These are phyloP conservation scores for Neopestalotiopsis clavispora DNA, from an alignment of 2,329 filamentous ascomycete species.

Conservation along the genomic window DNA sequence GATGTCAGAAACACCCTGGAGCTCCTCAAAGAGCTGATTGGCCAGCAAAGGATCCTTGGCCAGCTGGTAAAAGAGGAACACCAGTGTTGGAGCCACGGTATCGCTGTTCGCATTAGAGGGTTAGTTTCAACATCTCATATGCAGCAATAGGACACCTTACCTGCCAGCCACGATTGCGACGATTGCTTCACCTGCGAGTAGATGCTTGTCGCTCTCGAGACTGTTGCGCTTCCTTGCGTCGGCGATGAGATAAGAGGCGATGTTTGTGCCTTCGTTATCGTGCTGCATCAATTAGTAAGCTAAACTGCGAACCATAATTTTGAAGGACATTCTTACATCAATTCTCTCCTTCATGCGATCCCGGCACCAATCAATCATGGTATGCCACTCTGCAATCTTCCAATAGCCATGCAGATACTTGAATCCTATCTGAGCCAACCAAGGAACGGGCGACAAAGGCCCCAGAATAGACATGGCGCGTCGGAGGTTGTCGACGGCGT, in stretches of 20 bases:
- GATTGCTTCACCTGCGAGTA: not conserved
- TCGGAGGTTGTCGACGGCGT: slow-evolving; percentile 7
- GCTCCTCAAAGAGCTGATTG: slow-evolving; percentile 1
- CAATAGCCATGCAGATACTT: slow-evolving; percentile 13
- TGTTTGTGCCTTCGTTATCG: not conserved
- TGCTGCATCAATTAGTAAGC: not conserved
- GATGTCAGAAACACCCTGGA: not conserved
- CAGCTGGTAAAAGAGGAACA: not conserved
- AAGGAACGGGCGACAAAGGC: slow-evolving; percentile 21
- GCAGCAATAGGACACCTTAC: not conserved
- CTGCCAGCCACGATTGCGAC: not conserved
- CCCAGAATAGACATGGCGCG: slow-evolving; percentile 18
- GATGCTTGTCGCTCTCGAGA: not conserved
- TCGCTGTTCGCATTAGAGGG: not conserved
- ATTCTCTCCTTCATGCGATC: slow-evolving; percentile 3
- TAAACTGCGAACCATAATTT: not conserved
- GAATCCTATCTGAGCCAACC: slow-evolving; percentile 18
- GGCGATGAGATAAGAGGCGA: not conserved
- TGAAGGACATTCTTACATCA: not conserved
- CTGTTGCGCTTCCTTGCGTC: not conserved
- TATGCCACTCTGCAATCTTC: slow-evolving; percentile 14
- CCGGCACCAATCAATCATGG: not conserved
- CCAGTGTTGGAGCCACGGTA: not conserved
- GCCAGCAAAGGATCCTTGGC: not conserved
- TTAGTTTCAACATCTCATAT: not conserved